These are phyloP conservation scores for Amauroascus niger DNA, from an alignment of 2,329 filamentous ascomycete genomes.

Conservation along the genomic window DNA sequence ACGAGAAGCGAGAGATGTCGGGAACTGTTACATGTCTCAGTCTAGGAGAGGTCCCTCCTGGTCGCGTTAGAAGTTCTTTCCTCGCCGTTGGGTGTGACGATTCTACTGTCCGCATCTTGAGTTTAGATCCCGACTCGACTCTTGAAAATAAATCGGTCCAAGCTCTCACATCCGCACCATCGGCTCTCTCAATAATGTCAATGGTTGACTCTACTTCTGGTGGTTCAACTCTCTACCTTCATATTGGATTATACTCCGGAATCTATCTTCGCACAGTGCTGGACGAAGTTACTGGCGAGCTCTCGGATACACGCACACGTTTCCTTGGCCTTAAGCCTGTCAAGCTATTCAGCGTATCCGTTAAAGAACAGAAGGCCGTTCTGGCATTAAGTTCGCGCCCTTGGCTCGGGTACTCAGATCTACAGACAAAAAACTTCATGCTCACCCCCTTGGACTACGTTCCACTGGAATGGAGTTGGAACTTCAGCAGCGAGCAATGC, in stretches of 20 bases:
- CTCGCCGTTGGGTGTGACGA: conserved; percentile 95
- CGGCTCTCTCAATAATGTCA: conserved; percentile 78
- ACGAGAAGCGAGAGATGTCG: conserved; percentile 90
- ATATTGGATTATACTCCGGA: conserved; percentile 91
- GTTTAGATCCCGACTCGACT: conserved; percentile 79
- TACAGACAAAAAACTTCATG: conserved; percentile 76
- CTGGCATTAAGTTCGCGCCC: conserved; percentile 83
- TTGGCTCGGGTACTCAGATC: conserved; percentile 92
- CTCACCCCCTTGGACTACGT: conserved; percentile 85
- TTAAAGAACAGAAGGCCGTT: conserved; percentile 74
- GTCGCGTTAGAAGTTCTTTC: conserved; percentile 79
- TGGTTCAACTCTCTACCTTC: conserved; percentile 79
- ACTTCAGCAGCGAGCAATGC: conserved; percentile 91
- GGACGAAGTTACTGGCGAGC: conserved; percentile 88
- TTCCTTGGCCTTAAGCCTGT: conserved; percentile 88
- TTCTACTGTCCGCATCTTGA: conserved; percentile 85
- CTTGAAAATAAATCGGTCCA: conserved; percentile 92
- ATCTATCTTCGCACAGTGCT: conserved; percentile 92
- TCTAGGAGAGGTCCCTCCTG: conserved; percentile 83
- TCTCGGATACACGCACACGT: conserved; percentile 87
- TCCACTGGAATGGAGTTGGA: conserved; percentile 86
- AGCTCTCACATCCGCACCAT: conserved; percentile 81
- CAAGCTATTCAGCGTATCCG: conserved; percentile 80
- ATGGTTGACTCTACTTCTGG: conserved; percentile 92
- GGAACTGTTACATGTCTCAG: conserved; percentile 93